Evolutionary conservation across 331 rosid species (phyloP).

Genomic region (Quercus lobata): DNA sequence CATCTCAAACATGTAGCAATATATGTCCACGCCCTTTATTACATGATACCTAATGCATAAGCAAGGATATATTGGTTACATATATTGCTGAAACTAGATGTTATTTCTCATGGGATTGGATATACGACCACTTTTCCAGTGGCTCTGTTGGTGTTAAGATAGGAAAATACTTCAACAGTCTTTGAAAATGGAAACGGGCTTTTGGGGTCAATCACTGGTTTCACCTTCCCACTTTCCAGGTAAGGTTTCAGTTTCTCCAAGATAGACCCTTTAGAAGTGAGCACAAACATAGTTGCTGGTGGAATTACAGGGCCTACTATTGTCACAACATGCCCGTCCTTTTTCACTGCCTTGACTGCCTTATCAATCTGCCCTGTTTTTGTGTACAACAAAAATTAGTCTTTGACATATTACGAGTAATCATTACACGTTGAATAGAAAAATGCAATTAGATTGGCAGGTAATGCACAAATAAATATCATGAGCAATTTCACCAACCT

Average conservation of each 20-base stretch:
- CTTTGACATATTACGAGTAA: too few species aligned
- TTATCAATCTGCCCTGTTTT: conserved; percentile 30
- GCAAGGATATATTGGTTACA: neutral
- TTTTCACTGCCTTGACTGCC: conserved; percentile 52
- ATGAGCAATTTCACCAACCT: too few species aligned
- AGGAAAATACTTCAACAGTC: conserved; percentile 49
- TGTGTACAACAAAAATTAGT: neutral
- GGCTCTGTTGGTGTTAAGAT: conserved; percentile 51
- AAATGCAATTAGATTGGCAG: neutral
- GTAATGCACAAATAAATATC: too few species aligned
- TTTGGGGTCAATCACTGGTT: conserved; percentile 66
- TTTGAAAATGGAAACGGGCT: conserved; percentile 57
- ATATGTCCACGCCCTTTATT: neutral
- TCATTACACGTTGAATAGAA: too few species aligned
- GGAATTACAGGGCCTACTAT: conserved; percentile 26
- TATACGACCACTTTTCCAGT: conserved; percentile 37
- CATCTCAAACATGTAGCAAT: neutral
- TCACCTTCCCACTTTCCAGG: conserved; percentile 67
- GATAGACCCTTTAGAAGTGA: conserved; percentile 40
- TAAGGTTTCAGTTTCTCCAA: conserved; percentile 60
- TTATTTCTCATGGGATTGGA: neutral
- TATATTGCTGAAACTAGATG: neutral
- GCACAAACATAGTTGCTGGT: conserved; percentile 15
- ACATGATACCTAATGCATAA: neutral
- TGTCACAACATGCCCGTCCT: conserved; percentile 52